Evolutionary conservation across 2,329 filamentous ascomycete genomes (phyloP).

Genomic region (Byssoonygena ceratinophila): DNA sequence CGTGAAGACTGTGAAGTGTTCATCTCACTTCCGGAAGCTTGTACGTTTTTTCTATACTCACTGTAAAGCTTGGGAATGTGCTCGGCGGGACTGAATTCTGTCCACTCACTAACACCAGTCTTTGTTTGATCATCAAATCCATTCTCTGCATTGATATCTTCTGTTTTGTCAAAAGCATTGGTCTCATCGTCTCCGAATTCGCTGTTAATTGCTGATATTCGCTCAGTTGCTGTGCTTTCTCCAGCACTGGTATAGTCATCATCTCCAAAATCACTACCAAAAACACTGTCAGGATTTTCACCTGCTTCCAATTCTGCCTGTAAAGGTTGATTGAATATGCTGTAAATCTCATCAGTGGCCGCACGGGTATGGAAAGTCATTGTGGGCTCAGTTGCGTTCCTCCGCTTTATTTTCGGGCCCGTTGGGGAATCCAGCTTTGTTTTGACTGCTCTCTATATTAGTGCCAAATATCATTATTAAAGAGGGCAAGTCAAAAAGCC

Average conservation of each 20-base stretch:
- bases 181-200: conserved; percentile 55
- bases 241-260: conserved; percentile 73
- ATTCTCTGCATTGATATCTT: conserved; percentile 30
- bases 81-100: conserved; percentile 67
- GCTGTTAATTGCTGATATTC: conserved; percentile 52
- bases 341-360: conserved; percentile 94
- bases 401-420: conserved; percentile 71
- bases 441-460: conserved; percentile 54
- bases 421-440: conserved; percentile 85
- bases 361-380: conserved; percentile 96
- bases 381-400: conserved; percentile 69
- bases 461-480: conserved; percentile 19
- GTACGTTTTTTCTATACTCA: neutral
- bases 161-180: conserved; percentile 28
- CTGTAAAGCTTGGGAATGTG: conserved; percentile 46
- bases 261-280: conserved; percentile 53
- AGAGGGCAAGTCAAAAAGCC: neutral
- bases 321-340: conserved; percentile 85
- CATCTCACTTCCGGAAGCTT: neutral
- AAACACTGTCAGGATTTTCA: conserved; percentile 53
- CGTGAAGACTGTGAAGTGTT: conserved; percentile 12
- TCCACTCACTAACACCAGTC: conserved; percentile 63
- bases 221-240: conserved; percentile 72
- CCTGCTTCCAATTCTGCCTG: conserved; percentile 39
- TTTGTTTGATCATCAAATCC: conserved; percentile 32